Base-by-base conservation (phyloP, 768 basidiomycete species). In the Lentinus brumalis region DNA sequence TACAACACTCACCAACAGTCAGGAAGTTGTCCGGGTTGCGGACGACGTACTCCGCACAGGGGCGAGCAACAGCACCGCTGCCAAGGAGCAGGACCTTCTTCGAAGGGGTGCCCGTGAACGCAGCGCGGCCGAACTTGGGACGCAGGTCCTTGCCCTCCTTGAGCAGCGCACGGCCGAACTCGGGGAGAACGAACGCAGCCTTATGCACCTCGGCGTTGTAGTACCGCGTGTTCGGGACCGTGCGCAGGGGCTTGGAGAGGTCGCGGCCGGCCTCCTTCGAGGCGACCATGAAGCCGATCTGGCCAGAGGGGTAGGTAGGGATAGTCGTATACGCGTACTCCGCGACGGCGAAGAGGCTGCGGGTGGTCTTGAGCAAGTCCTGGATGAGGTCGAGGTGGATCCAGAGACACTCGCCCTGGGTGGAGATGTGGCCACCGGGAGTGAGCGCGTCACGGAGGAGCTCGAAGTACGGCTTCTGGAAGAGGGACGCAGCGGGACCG, bases 241-340 rank as follows among this genome's bases (percentile, higher is more conserved):
- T 78, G 57, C 94, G 85, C 42, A 95, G 66, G 0, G 96, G 89
- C 18, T 80, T 86, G 54, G 79, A 83, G 64, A 99, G 77, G 71
- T 91, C 85, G 54, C 92, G 81, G 30, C 78, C 80, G 15, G 78
- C 75, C 31, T 88, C 88, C 76, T 91, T 95, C 57, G 94, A 88
- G 74, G 91, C 92, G 49, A 98, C 80, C 66, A 96, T 82, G 78
- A 96, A 96, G 26, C 97, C 96, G 69, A 98, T 99, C 72, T 96
- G 95, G 40, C 97, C 97, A n/a, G 92, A 89, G 18, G 97, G 97
- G 77, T 99, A 99, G 15, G 96, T 97, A 0, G 96, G 96, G 66
- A 98, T 96, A 21, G 95, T 98, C 61, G 95, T 96, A 77, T 83
- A 97, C 15, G 94, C 97, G 73, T 97, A 99, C 70, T 94, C 89